Percentiles rank a stretch among this genome's conserved stretches.
phyloP scores from a whole-genome alignment of 208 protist species.

The Trypanosoma lewisi region DNA sequence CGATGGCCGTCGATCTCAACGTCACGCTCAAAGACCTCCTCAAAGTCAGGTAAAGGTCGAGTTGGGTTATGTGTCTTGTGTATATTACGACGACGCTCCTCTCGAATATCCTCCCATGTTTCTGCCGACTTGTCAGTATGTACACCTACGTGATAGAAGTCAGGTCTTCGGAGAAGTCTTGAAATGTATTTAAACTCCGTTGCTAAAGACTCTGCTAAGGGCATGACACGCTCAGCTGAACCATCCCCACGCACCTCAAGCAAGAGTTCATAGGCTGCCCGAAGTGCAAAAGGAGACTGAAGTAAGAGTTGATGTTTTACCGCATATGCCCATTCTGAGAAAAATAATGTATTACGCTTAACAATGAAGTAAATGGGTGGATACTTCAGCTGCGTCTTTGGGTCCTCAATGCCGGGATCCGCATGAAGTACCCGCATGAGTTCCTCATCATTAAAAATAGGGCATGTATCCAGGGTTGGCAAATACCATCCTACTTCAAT shows the following conservation, averaged over 20 bases:
- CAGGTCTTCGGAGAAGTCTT: conserved; percentile 61
- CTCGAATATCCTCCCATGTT: conserved; percentile 58
- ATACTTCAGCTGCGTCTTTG: conserved; percentile 52
- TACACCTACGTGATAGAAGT: conserved; percentile 83
- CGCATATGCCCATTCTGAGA: conserved; percentile 90
- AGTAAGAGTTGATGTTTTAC: conserved; percentile 89
- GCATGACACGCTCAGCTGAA: conserved; percentile 51
- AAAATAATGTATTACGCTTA: conserved; percentile 71
- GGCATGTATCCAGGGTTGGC: conserved; percentile 81
- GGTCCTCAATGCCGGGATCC: conserved; percentile 83
- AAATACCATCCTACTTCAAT: conserved; percentile 86
- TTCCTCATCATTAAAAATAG: conserved; percentile 69
- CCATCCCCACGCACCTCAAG: conserved; percentile 81
- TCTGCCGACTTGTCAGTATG: conserved; percentile 67
- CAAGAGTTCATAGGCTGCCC: conserved; percentile 70
- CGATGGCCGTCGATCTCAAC: conserved; percentile 73
- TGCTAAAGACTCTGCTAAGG: conserved; percentile 68
- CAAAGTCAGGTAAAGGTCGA: conserved; percentile 73
- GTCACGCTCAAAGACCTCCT: conserved; percentile 83
- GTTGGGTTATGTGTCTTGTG: conserved; percentile 63
- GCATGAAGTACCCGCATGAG: conserved; percentile 71
- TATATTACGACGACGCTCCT: conserved; percentile 53
- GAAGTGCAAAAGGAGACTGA: conserved; percentile 84
- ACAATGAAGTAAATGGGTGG: conserved; percentile 89
- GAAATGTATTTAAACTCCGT: conserved; percentile 74